Conservation (phyloP, 257 asterid genomes). For the Petrea volubilis region DNA sequence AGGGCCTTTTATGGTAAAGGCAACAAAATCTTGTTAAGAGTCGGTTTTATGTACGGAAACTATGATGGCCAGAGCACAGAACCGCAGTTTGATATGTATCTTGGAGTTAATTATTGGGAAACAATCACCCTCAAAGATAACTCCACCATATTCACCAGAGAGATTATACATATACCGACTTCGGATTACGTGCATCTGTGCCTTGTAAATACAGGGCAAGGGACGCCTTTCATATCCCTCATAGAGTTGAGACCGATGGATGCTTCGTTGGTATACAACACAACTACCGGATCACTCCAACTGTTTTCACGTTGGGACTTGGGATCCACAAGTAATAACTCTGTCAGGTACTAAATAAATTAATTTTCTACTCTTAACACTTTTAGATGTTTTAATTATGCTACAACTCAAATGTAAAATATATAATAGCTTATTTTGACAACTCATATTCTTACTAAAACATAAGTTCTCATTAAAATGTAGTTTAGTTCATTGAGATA, state of each 20-base stretch:
- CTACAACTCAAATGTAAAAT: no score
- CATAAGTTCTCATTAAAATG: no score
- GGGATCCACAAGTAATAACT: neutral
- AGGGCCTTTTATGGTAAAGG: no score
- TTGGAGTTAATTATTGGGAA: slow-evolving; percentile 24
- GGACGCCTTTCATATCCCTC: slow-evolving; percentile 40
- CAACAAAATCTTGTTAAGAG: no score
- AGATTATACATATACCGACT: slow-evolving; percentile 32
- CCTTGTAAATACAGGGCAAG: slow-evolving; percentile 28
- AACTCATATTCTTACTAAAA: no score
- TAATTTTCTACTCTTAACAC: no score
- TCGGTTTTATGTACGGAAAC: no score
- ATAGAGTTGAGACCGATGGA: slow-evolving; percentile 34
- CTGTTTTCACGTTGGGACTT: neutral
- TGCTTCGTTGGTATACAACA: neutral
- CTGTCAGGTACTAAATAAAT: neutral
- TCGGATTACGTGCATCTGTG: slow-evolving; percentile 37
- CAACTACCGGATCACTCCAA: slow-evolving; percentile 18
- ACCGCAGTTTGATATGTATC: no score
- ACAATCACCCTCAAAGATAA: neutral
- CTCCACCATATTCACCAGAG: neutral
- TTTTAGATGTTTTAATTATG: no score
- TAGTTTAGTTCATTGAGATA: no score
- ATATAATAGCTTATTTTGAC: no score
- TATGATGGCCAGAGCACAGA: no score